These are phyloP conservation scores for Powellomyces hirtus DNA, from an alignment of 192 early-diverging fungal genomes.

Conservation along the genomic window DNA sequence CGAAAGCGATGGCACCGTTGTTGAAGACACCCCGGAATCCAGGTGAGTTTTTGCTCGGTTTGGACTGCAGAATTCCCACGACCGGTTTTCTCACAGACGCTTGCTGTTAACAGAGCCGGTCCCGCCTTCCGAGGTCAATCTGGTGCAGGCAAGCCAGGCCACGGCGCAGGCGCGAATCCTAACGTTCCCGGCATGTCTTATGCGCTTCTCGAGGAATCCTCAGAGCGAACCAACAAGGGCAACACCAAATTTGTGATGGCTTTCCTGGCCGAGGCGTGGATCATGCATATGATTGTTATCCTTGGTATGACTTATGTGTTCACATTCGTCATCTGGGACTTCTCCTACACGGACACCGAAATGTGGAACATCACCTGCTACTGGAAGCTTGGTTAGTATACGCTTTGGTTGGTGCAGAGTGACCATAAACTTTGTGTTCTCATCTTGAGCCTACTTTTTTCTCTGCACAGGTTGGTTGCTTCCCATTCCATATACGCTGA, in stretches of 20 bases:
- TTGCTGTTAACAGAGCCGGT: slow-evolving; percentile 21
- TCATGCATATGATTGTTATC: slow-evolving; percentile 48
- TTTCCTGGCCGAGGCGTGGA: slow-evolving; percentile 53
- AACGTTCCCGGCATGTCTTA: slow-evolving; percentile 38
- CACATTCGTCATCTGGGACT: slow-evolving; percentile 45
- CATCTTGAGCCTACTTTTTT: neutral
- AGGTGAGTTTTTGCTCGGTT: neutral
- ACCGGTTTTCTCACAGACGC: neutral
- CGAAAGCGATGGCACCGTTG: slow-evolving; percentile 29
- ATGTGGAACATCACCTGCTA: slow-evolving; percentile 55
- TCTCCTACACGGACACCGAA: slow-evolving; percentile 43
- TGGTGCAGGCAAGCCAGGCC: neutral
- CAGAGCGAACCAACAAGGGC: slow-evolving; percentile 48
- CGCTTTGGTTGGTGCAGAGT: too few species aligned
- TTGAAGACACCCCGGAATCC: slow-evolving; percentile 32
- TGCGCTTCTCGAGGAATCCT: slow-evolving; percentile 39
- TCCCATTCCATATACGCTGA: slow-evolving; percentile 56
- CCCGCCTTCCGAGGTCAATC: slow-evolving; percentile 32
- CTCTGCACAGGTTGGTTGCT: slow-evolving; percentile 44
- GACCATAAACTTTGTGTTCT: too few species aligned
- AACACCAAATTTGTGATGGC: slow-evolving; percentile 54
- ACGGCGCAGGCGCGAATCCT: slow-evolving; percentile 9
- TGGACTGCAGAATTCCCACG: neutral
- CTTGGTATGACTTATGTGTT: slow-evolving; percentile 42
- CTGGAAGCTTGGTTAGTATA: slow-evolving; percentile 55